Conservation (phyloP, 768 basidiomycete species). For the Panaeolus papilionaceus region DNA sequence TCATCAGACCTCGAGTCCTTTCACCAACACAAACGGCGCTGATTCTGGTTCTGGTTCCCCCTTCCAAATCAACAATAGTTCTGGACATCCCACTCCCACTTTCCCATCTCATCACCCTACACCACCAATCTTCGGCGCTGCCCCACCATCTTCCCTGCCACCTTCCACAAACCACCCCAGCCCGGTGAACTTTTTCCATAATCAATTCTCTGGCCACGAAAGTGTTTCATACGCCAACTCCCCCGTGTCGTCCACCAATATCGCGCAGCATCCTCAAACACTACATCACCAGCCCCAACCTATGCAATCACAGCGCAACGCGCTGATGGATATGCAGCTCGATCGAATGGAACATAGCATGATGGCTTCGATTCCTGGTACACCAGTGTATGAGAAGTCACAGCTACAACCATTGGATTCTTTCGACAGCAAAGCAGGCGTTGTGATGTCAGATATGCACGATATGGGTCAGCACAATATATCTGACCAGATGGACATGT, state of each 20-base stretch:
- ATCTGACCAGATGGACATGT: conserved; percentile 1
- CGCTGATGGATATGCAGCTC: conserved; percentile 3
- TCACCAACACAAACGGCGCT: not conserved
- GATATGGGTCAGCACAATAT: not conserved
- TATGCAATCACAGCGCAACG: not conserved
- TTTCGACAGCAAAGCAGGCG: not conserved
- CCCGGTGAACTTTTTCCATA: conserved; percentile 1
- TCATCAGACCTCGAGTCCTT: not conserved
- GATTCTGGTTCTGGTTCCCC: not conserved
- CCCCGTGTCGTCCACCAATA: not conserved
- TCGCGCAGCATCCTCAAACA: not conserved
- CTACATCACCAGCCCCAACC: conserved; percentile 3
- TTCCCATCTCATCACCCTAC: conserved; percentile 16
- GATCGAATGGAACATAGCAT: conserved; percentile 6
- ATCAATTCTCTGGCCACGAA: not conserved
- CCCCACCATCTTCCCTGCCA: not conserved
- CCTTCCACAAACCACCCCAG: not conserved
- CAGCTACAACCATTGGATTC: conserved; percentile 2
- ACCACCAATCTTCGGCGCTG: not conserved
- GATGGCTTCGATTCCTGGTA: not conserved
- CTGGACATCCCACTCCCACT: not conserved
- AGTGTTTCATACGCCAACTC: conserved; percentile 6
- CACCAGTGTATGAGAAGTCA: conserved; percentile 4
- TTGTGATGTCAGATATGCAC: not conserved
- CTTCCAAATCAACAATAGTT: conserved; percentile 6